These are phyloP conservation scores for Olyra latifolia DNA, from an alignment of 176 grass and related monocot genomes.

Conservation along the genomic window DNA sequence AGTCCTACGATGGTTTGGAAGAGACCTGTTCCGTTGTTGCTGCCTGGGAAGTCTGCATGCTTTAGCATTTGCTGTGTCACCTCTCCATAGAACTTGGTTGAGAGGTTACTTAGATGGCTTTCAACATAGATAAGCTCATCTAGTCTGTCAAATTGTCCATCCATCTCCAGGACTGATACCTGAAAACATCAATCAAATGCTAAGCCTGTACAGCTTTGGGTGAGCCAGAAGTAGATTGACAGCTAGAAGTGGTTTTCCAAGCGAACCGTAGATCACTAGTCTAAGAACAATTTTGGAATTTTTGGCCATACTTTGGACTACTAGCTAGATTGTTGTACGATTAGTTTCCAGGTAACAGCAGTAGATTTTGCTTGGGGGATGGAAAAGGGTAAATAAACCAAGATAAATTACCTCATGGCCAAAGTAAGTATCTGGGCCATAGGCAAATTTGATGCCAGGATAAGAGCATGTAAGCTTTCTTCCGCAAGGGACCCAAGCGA, in stretches of 20 bases:
- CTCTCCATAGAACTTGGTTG: constrained; percentile 89
- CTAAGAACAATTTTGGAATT: constrained; percentile 5
- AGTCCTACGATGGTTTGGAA: constrained; percentile 87
- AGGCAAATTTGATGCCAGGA: constrained; percentile 83
- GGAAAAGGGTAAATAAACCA: constrained; percentile 10
- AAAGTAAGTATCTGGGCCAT: constrained; percentile 75
- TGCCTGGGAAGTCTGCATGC: constrained; percentile 83
- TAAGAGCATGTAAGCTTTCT: constrained; percentile 92
- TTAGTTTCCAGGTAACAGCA: constrained; percentile 10
- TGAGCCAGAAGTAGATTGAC: constrained; percentile 7
- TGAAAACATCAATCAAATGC: constrained; percentile 37
- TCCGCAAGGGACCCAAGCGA: constrained; percentile 83
- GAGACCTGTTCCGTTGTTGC: constrained; percentile 87
- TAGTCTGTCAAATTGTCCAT: constrained; percentile 82
- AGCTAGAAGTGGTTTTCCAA: constrained; percentile 18
- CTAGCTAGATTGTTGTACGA: neutral
- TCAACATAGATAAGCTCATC: constrained; percentile 95
- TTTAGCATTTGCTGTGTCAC: constrained; percentile 96
- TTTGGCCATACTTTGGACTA: neutral
- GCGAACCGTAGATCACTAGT: constrained; percentile 8
- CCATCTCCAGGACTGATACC: constrained; percentile 93
- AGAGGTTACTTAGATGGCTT: constrained; percentile 89
- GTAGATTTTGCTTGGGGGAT: neutral
- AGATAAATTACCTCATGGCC: constrained; percentile 68
- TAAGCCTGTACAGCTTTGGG: constrained; percentile 22